Evolutionary conservation across 305 asterid species (phyloP), one percentile per base, ranked within the genome.

Genomic region (Andrographis paniculata): DNA sequence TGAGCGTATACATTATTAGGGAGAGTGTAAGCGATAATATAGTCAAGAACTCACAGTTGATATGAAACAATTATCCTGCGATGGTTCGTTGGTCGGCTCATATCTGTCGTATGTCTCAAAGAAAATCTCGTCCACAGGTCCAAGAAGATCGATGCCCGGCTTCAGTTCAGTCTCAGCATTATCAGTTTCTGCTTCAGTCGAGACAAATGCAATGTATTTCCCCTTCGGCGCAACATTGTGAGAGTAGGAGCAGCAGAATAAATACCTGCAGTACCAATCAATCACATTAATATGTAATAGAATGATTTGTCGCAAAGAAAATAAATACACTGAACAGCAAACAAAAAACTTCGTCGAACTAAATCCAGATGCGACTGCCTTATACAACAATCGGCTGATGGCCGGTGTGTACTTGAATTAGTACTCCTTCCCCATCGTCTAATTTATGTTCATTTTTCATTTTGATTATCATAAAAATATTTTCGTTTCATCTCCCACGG

Each of bases 221-320:
- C 86, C 86, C 60, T 77, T 74, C 4, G 91, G 91, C 27, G 91
- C 91, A 57, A 80, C 86, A 65, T 77, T 80, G 73, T 80, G 91
- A 28, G 91, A 58, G 56, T 76, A 80, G 16, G 91, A 80, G 69
- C 83, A 80, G 54, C 91, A 80, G 53, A 80, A 80, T 17, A 80
- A 60, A 61, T 80, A 80, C 91, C 91, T 80, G 75, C 48, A 43
- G 23, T 44, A 28, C 42, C 11, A 7, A 33, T n/a, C 11, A 33
- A 33, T 9, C 38, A 33, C 1, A 13, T 33, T 24, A 24, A 3
- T 24, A 3, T 24, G n/a, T n/a, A n/a, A n/a, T n/a, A n/a, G n/a
- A n/a, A n/a, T n/a, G n/a, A n/a, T n/a, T n/a, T n/a, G n/a, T n/a
- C n/a, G n/a, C n/a, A n/a, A n/a, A n/a, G n/a, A n/a, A n/a, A n/a